Evolutionary conservation across 164 flowering plant genomes (phyloP).

Genomic region (Kingdonia uniflora): DNA sequence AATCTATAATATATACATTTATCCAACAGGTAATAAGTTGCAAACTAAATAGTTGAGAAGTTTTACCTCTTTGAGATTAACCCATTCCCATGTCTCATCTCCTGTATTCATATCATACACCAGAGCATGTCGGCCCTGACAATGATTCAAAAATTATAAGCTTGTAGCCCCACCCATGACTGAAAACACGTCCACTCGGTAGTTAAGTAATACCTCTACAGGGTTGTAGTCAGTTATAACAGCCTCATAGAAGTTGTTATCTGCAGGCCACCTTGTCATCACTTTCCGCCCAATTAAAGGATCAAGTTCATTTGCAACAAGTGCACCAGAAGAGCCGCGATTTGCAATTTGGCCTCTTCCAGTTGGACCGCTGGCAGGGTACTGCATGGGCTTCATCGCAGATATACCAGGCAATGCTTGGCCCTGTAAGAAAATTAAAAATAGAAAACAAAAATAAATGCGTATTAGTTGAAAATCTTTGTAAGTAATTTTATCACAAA

Average conservation of each 20-base stretch:
- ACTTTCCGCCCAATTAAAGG: slow-evolving; percentile 7
- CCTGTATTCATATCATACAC: slow-evolving; percentile 5
- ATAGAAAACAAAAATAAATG: not conserved
- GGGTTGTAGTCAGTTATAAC: slow-evolving; percentile 5
- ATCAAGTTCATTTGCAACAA: slow-evolving; percentile 6
- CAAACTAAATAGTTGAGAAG: not conserved
- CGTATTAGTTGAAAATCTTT: not conserved
- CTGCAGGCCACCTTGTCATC: slow-evolving; percentile 9
- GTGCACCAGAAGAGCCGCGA: slow-evolving; percentile 5
- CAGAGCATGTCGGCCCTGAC: slow-evolving; percentile 5
- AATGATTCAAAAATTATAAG: not conserved
- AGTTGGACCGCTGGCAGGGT: slow-evolving; percentile 2
- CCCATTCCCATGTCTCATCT: slow-evolving; percentile 9
- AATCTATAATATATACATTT: too few species aligned
- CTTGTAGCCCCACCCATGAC: not conserved
- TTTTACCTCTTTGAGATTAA: slow-evolving; percentile 6
- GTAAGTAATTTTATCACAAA: not conserved
- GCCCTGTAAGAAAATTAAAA: not conserved
- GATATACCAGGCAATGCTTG: slow-evolving; percentile 4
- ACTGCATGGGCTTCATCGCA: slow-evolving; percentile 2
- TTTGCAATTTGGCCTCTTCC: slow-evolving; percentile 4
- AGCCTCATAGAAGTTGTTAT: slow-evolving; percentile 8
- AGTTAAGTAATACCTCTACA: not conserved
- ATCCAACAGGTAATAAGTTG: too few species aligned
- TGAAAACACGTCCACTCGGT: not conserved